These are phyloP conservation scores for Phytopythium delawarense DNA, from an alignment of 352 stramenopile species.

Conservation along the genomic window DNA sequence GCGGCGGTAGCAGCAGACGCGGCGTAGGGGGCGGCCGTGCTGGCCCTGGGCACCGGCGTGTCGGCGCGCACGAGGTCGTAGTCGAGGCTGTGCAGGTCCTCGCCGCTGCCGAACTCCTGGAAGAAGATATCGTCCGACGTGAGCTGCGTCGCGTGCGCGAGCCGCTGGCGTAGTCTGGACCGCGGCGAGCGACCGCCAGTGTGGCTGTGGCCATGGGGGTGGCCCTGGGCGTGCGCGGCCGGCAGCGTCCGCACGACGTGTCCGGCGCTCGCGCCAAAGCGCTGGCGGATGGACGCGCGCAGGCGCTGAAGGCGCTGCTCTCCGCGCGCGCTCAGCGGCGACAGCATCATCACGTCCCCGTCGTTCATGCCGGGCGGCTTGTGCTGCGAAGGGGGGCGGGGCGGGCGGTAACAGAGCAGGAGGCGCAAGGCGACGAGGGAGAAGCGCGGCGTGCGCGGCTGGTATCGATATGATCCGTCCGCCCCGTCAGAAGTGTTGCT, in stretches of 20 bases:
- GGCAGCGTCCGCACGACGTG: conserved; percentile 12
- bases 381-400: background rate
- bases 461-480: background rate
- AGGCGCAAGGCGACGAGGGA: background rate
- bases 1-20: background rate
- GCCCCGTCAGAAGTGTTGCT: background rate
- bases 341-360: conserved; percentile 31
- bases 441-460: background rate
- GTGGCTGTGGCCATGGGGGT: conserved; percentile 8
- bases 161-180: conserved; percentile 45
- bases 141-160: conserved; percentile 34
- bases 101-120: conserved; percentile 49
- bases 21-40: background rate
- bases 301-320: conserved; percentile 30
- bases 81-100: conserved; percentile 35
- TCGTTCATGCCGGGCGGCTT: conserved; percentile 8
- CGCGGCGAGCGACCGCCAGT: conserved; percentile 11
- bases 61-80: conserved; percentile 33
- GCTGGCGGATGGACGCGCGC: conserved; percentile 42
- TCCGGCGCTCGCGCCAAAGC: conserved; percentile 20
- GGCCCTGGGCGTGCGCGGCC: conserved; percentile 15
- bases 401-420: background rate
- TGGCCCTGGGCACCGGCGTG: background rate
- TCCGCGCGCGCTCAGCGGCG: conserved; percentile 38
- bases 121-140: conserved; percentile 64